phyloP scores from a whole-genome alignment of 208 protist genomes.

The Naegleria gruberi region DNA sequence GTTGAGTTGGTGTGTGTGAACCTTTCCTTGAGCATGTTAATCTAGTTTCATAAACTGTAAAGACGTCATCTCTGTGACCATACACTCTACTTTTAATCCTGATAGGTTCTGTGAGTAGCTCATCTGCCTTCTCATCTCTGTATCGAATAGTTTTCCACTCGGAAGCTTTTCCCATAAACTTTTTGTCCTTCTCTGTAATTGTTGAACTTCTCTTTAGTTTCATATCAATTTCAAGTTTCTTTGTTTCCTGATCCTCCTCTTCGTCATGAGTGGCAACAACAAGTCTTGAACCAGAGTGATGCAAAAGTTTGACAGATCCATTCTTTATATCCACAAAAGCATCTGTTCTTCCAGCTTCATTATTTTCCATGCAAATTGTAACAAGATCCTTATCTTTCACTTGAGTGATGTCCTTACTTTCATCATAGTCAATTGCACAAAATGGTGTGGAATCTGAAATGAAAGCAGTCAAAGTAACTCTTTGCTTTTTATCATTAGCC shows the following conservation, averaged over 20 bases:
- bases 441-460: too few species aligned
- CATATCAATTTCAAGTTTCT: background rate
- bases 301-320: background rate
- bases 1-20: background rate
- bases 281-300: background rate
- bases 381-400: background rate
- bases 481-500: too few species aligned
- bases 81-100: background rate
- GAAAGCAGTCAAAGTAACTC: too few species aligned
- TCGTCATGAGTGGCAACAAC: background rate
- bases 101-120: background rate
- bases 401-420: too few species aligned
- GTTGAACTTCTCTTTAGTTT: background rate
- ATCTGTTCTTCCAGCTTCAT: background rate
- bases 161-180: background rate
- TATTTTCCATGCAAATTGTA: background rate
- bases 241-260: too few species aligned
- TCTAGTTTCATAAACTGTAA: background rate
- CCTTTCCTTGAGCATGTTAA: background rate
- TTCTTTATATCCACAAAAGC: background rate
- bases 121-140: background rate
- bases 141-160: background rate
- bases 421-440: too few species aligned
- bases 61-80: background rate
- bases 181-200: background rate